These are phyloP conservation scores for Brassica juncea DNA, from an alignment of 345 rosid species.

Conservation along the genomic window DNA sequence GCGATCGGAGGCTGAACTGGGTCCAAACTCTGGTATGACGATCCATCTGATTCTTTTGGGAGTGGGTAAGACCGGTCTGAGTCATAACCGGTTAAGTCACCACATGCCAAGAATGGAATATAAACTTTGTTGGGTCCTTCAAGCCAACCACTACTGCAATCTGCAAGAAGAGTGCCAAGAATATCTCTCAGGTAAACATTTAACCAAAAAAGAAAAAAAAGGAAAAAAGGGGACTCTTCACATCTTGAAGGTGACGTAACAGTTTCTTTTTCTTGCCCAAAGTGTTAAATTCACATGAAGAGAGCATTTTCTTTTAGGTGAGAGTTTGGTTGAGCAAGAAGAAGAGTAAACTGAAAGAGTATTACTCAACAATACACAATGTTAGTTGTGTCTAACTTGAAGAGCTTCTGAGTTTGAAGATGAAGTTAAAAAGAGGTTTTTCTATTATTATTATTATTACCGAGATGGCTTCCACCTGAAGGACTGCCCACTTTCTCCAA, in stretches of 20 bases:
- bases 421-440: slow-evolving; percentile 10
- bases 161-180: slow-evolving; percentile 42
- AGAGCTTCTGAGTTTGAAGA: slow-evolving; percentile 7
- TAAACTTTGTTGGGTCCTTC: slow-evolving; percentile 93
- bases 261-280: slow-evolving; percentile 10
- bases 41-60: slow-evolving; percentile 66
- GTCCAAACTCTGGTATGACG: slow-evolving; percentile 77
- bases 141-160: slow-evolving; percentile 89
- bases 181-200: slow-evolving; percentile 10
- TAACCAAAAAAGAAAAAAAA: not conserved
- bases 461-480: slow-evolving; percentile 74
- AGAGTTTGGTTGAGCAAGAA: slow-evolving; percentile 28
- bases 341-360: slow-evolving; percentile 30
- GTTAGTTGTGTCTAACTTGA: slow-evolving; percentile 31
- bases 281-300: slow-evolving; percentile 31
- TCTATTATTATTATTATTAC: slow-evolving; percentile 36
- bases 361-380: slow-evolving; percentile 26
- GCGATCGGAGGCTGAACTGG: slow-evolving; percentile 94
- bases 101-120: slow-evolving; percentile 89
- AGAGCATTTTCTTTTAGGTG: slow-evolving; percentile 25
- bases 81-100: slow-evolving; percentile 84
- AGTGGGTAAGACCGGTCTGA: slow-evolving; percentile 95
- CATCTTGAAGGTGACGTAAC: slow-evolving; percentile 18
- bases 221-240: not conserved
- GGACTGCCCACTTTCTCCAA: slow-evolving; percentile 91